A percentile compares a stretch with the other conserved stretches of the same genome.
Conservation (phyloP, 805 yeast species). For the Debaryomyces maramus region DNA sequence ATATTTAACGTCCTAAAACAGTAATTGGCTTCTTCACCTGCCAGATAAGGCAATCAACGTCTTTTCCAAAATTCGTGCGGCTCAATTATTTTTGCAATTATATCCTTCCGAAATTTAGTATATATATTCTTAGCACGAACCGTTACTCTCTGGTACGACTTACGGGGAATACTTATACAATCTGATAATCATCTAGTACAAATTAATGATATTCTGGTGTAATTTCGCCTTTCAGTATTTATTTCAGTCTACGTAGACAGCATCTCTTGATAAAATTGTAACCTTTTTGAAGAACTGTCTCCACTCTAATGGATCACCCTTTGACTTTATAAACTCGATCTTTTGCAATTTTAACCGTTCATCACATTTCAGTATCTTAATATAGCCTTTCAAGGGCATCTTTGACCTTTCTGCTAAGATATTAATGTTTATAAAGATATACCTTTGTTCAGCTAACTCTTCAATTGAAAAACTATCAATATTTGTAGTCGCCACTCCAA, state of each 20-base stretch:
- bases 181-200: too few relatives aligned
- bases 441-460: background rate
- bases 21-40: too few relatives aligned
- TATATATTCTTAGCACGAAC: too few relatives aligned
- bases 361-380: conserved; percentile 43
- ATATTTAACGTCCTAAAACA: too few relatives aligned
- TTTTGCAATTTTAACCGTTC: conserved; percentile 20
- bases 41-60: too few relatives aligned
- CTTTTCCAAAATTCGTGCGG: too few relatives aligned
- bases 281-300: conserved; percentile 61
- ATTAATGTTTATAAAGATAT: conserved; percentile 6
- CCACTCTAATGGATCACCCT: conserved; percentile 77
- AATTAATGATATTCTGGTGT: too few relatives aligned
- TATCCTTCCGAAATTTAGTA: too few relatives aligned
- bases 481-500: conserved; percentile 35
- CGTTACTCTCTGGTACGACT: too few relatives aligned
- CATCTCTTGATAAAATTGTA: conserved; percentile 56
- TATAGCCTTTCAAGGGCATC: conserved; percentile 46
- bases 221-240: too few relatives aligned
- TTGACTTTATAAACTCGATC: conserved; percentile 53
- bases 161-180: too few relatives aligned
- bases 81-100: too few relatives aligned
- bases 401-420: conserved; percentile 42
- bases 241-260: conserved; percentile 47
- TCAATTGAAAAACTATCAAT: conserved; percentile 3